Evolutionary conservation across 169 alveolate genomes (phyloP).

Genomic region (Eimeria zaria): DNA sequence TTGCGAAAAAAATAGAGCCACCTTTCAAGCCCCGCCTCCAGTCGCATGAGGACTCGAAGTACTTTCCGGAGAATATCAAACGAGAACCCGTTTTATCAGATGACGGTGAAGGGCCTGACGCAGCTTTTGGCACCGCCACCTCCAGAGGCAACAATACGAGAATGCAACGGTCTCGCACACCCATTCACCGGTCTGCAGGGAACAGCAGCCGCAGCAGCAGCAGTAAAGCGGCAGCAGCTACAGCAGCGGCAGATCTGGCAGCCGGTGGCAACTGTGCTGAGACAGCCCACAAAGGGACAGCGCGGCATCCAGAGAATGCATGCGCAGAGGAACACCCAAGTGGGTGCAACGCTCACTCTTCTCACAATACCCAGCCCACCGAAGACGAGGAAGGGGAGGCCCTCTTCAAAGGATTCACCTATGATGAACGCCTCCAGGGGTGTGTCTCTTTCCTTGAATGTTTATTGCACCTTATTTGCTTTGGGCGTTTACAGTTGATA

Average conservation of each 20-base stretch:
- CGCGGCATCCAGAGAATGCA: constrained; percentile 17
- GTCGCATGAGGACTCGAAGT: constrained; percentile 81
- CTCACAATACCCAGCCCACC: constrained; percentile 24
- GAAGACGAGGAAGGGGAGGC: constrained; percentile 72
- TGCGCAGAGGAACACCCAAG: neutral
- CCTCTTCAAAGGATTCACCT: constrained; percentile 58
- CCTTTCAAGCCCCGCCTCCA: constrained; percentile 84
- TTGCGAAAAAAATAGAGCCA: constrained; percentile 73
- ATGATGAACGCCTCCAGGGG: constrained; percentile 81
- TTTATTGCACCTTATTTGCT: neutral
- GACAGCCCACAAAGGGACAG: constrained; percentile 1
- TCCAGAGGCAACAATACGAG: neutral
- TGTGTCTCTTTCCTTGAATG: neutral
- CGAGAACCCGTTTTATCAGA: constrained; percentile 77
- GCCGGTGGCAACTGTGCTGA: constrained; percentile 31
- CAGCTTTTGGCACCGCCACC: constrained; percentile 50
- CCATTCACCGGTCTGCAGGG: neutral
- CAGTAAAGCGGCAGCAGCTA: constrained; percentile 13
- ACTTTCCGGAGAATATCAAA: constrained; percentile 82
- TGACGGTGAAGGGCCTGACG: constrained; percentile 48
- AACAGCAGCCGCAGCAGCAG: constrained; percentile 65
- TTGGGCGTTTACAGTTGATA: neutral
- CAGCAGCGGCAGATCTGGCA: constrained; percentile 24
- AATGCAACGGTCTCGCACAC: constrained; percentile 53
- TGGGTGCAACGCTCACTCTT: neutral